Conservation (phyloP, 2,329 filamentous ascomycete species). For the Colletotrichum aenigma region DNA sequence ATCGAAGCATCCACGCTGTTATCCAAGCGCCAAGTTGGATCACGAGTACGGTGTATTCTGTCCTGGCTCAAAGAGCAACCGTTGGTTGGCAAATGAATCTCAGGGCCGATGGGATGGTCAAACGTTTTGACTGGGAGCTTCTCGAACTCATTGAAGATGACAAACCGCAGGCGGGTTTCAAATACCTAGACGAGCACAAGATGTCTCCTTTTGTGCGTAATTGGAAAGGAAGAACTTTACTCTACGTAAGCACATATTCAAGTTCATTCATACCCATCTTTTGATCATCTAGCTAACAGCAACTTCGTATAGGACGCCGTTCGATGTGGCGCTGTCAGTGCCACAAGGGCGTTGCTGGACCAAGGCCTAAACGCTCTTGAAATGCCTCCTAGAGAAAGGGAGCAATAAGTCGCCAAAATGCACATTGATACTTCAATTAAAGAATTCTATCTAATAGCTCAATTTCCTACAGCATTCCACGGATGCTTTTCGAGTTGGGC, state of each 20-base stretch:
- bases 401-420: too few species aligned
- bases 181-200: accelerated
- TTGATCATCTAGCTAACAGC: accelerated
- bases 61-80: neutral
- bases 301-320: too few species aligned
- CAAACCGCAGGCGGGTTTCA: accelerated
- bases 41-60: neutral
- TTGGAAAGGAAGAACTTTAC: neutral
- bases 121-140: accelerated
- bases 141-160: neutral
- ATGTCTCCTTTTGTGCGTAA: neutral
- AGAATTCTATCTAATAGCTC: neutral
- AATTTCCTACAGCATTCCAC: neutral
- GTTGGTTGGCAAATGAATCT: neutral
- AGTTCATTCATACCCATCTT: accelerated
- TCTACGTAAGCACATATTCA: accelerated
- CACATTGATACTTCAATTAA: too few species aligned
- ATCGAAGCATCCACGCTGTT: neutral
- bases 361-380: neutral
- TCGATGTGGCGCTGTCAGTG: accelerated
- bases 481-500: neutral
- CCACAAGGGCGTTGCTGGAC: too few species aligned
- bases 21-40: neutral
- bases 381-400: neutral
- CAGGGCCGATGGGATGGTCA: neutral